Conservation (phyloP, 768 basidiomycete genomes). For the Leucosporidium scottii region DNA sequence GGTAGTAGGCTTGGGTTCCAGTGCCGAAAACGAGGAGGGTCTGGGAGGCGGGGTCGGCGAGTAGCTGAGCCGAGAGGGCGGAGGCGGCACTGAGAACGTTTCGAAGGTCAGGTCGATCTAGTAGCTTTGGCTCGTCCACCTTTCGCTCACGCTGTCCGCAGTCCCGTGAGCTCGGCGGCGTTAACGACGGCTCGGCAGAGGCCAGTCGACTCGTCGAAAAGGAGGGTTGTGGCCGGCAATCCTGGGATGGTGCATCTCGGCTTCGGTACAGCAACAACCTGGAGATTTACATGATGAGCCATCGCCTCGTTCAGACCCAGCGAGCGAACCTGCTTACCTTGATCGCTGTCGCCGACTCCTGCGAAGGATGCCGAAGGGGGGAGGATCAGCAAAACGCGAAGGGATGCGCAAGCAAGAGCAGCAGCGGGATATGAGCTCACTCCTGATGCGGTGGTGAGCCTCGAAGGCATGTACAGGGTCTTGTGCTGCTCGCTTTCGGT, state of each 20-base stretch:
- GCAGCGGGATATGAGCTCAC: background rate
- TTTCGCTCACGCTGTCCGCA: slow-evolving; percentile 34
- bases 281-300: too few species aligned
- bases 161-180: slow-evolving; percentile 32
- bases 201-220: slow-evolving; percentile 32
- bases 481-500: slow-evolving; percentile 3
- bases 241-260: slow-evolving; percentile 15
- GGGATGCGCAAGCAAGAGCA: background rate
- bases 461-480: slow-evolving; percentile 30
- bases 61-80: slow-evolving; percentile 14
- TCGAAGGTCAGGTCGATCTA: too few species aligned
- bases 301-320: too few species aligned
- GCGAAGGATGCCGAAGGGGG: background rate
- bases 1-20: slow-evolving; percentile 30
- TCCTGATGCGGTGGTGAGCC: slow-evolving; percentile 21
- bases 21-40: slow-evolving; percentile 29
- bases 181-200: slow-evolving; percentile 27
- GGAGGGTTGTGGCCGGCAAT: slow-evolving; percentile 30
- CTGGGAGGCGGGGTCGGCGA: slow-evolving; percentile 1
- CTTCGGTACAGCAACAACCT: slow-evolving; percentile 25
- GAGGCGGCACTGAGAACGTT: slow-evolving; percentile 24
- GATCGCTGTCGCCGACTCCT: slow-evolving; percentile 27
- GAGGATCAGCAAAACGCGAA: too few species aligned
- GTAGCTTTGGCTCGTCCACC: background rate
- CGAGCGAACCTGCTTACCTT: slow-evolving; percentile 13